Evolutionary conservation across 768 basidiomycete species (phyloP).

Genomic region (Rhizopogon rudus): DNA sequence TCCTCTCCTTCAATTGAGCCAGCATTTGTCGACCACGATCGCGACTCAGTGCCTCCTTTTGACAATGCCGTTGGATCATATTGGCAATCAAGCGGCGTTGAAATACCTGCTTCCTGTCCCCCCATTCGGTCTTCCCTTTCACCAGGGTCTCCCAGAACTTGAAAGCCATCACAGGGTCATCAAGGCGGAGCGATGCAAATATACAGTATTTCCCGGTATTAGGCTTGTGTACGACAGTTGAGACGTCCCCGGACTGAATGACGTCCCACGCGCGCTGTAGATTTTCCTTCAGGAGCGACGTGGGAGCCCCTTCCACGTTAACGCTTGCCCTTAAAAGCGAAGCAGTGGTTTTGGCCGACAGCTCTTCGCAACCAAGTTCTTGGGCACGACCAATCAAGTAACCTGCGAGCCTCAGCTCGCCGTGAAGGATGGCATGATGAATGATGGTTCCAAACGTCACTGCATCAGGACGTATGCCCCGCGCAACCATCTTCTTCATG

Average conservation of each 20-base stretch:
- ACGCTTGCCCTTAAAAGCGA: constrained; percentile 42
- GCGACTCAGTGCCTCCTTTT: constrained; percentile 20
- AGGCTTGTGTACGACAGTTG: constrained; percentile 35
- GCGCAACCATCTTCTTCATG: constrained; percentile 45
- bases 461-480: constrained; percentile 46
- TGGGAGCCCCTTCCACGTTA: constrained; percentile 18
- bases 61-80: constrained; percentile 26
- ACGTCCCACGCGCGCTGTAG: constrained; percentile 39
- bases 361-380: constrained; percentile 25
- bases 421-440: constrained; percentile 46
- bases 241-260: constrained; percentile 32
- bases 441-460: constrained; percentile 60
- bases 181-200: constrained; percentile 40
- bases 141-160: constrained; percentile 54
- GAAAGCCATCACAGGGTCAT: constrained; percentile 50
- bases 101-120: constrained; percentile 38
- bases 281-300: constrained; percentile 23
- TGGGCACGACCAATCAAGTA: constrained; percentile 37
- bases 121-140: constrained; percentile 39
- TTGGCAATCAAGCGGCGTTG: constrained; percentile 38
- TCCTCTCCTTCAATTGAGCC: constrained; percentile 11
- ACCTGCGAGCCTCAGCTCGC: constrained; percentile 38
- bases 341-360: constrained; percentile 47
- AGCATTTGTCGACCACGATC: constrained; percentile 16
- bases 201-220: constrained; percentile 51